Evolutionary conservation across 306 rosid genomes (phyloP), one percentile per base, ranked within the genome.

Genomic region (Rosa chinensis): DNA sequence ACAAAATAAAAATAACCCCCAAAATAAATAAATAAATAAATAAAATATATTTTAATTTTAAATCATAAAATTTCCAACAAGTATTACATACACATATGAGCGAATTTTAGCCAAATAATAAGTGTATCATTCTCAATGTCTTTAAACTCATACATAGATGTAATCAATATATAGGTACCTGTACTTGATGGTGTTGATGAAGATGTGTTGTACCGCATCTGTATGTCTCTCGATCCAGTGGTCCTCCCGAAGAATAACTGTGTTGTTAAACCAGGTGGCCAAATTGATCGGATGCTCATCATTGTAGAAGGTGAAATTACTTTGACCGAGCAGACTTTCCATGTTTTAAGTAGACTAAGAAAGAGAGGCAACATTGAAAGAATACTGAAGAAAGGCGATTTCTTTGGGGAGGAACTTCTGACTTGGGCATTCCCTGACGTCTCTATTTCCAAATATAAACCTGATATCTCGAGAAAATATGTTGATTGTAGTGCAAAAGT

Each of bases 201-300:
- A 50, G 66, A 61, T 23, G 39, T 61, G 6, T 11, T 61, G 39
- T 14, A 11, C 20, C 25, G 39, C 17, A 61, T 78, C 1, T 66
- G 64, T 3, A 3, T 52, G 16, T 4, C 45, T 39, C n/a, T 69
- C 5, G 40, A 78, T 44, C 81, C 42, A 1, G 75, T 53, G 35
- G 5, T 39, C 11, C 59, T 53, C 35, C 32, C 8, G 0, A 4
- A 68, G 5, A n/a, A 56, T 13, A 16, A 10, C 70, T 68, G 45
- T 55, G 47, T 78, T 5, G 32, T 55, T 0, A 17, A 21, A 39
- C 47, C 72, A 21, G 81, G 69, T 52, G 59, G 32, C 8, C 69
- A 74, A 42, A 50, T 53, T 53, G 81, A 78, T 68, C 32, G 20
- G 16, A 56, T 78, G 43, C 43, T 78, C 40, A n/a, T 78, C n/a